A percentile compares a stretch with the other conserved stretches of the same genome.
These are phyloP conservation scores for Omphalea diandra DNA, from an alignment of 441 rosid genomes.

Conservation along the genomic window DNA sequence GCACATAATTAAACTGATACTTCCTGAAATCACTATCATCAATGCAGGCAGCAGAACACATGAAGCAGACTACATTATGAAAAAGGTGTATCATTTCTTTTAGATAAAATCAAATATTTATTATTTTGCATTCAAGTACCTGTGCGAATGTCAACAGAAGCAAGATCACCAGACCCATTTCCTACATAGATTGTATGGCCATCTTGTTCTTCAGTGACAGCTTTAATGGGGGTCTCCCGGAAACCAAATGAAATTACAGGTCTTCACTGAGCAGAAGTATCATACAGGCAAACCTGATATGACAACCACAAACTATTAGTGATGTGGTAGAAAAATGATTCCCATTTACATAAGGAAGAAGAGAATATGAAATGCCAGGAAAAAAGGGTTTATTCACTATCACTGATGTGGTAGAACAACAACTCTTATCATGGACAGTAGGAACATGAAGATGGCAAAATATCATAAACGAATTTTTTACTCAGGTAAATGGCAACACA, in stretches of 20 bases:
- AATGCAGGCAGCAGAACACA: too few relatives aligned
- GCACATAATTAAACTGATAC: too few relatives aligned
- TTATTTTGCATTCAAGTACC: slow-evolving; percentile 36
- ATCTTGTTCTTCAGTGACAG: slow-evolving; percentile 69
- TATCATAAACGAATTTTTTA: not conserved
- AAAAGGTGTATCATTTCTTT: not conserved
- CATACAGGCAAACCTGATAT: slow-evolving; percentile 80
- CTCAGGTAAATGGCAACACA: too few relatives aligned
- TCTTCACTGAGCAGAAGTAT: slow-evolving; percentile 84
- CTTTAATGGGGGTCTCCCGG: slow-evolving; percentile 69
- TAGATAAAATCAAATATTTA: not conserved
- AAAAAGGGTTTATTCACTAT: not conserved
- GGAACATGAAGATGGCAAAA: not conserved
- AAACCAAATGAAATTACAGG: slow-evolving; percentile 87
- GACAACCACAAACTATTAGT: slow-evolving; percentile 11
- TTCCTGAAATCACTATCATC: too few relatives aligned
- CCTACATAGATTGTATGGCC: slow-evolving; percentile 79
- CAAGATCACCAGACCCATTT: slow-evolving; percentile 90
- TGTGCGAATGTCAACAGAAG: slow-evolving; percentile 81
- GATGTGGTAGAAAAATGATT: not conserved
- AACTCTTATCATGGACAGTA: not conserved
- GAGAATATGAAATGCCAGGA: not conserved
- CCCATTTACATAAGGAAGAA: not conserved
- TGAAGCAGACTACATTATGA: not conserved
- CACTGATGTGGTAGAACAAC: too few relatives aligned